These are phyloP conservation scores for Canna indica DNA, from an alignment of 176 grass and related monocot species.

Conservation along the genomic window DNA sequence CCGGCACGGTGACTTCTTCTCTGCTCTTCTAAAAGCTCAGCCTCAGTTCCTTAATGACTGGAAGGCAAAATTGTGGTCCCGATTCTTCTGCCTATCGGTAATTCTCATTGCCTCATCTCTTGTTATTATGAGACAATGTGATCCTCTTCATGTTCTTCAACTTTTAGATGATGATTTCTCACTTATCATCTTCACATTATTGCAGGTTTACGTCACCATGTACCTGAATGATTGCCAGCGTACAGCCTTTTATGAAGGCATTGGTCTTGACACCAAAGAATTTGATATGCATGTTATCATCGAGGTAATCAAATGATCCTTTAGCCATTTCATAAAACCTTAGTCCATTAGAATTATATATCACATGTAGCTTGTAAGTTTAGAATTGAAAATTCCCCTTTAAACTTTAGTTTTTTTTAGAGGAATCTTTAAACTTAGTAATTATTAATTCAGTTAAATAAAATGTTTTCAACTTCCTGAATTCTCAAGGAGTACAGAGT, in stretches of 20 bases:
- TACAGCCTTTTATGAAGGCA: constrained; percentile 76
- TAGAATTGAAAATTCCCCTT: no score
- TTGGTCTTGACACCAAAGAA: constrained; percentile 88
- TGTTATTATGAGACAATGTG: no score
- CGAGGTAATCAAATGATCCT: constrained; percentile 41
- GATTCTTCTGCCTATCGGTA: constrained; percentile 64
- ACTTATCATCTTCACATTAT: no score
- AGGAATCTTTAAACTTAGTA: no score
- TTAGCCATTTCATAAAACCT: no score
- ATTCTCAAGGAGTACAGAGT: no score
- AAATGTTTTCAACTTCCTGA: no score
- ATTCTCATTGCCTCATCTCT: background rate
- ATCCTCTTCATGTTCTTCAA: no score
- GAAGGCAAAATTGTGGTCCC: constrained; percentile 97
- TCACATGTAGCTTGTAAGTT: background rate
- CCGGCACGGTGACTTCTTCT: constrained; percentile 90
- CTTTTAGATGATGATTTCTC: no score
- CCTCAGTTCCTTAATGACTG: constrained; percentile 93
- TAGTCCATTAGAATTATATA: background rate
- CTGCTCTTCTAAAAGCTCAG: constrained; percentile 78
- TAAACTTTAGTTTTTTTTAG: no score
- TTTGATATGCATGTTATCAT: constrained; percentile 99
- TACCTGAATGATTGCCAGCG: constrained; percentile 96
- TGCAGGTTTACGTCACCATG: constrained; percentile 97
- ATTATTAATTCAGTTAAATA: no score